phyloP scores from a whole-genome alignment of 2,329 filamentous ascomycete genomes.

The Aspergillus fijiensis region DNA sequence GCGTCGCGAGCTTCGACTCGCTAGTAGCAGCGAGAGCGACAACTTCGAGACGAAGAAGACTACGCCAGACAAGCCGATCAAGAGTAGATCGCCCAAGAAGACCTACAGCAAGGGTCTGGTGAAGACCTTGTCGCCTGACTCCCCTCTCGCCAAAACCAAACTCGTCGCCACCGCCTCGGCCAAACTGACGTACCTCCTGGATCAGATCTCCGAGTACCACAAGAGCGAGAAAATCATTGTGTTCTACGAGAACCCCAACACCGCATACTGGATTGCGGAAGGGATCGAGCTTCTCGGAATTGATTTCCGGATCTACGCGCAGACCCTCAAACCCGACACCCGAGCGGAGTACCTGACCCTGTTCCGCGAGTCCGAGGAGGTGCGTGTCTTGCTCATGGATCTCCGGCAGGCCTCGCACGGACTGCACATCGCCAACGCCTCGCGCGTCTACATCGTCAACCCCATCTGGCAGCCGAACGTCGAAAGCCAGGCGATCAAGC shows the following conservation, averaged over 20 bases:
- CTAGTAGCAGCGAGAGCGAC: constrained; percentile 19
- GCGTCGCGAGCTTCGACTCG: constrained; percentile 26
- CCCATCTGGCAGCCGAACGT: constrained; percentile 82
- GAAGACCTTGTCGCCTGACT: constrained; percentile 37
- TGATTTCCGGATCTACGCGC: constrained; percentile 59
- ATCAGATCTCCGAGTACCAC: constrained; percentile 68
- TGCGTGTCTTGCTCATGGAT: constrained; percentile 85
- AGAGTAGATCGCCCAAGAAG: constrained; percentile 29
- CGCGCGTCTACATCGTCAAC: constrained; percentile 83
- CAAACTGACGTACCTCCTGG: constrained; percentile 83
- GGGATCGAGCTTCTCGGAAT: constrained; percentile 71
- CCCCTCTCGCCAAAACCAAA: constrained; percentile 58
- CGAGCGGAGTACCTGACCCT: constrained; percentile 74
- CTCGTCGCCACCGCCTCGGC: constrained; percentile 80
- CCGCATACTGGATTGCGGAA: constrained; percentile 81
- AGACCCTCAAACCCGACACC: constrained; percentile 57
- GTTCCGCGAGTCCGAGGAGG: constrained; percentile 68
- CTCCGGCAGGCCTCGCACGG: constrained; percentile 86
- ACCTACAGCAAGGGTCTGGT: constrained; percentile 30
- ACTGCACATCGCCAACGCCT: constrained; percentile 79
- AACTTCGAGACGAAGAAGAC: constrained; percentile 19
- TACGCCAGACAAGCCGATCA: constrained; percentile 26
- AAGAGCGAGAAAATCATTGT: constrained; percentile 79
- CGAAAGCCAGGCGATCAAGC: constrained; percentile 87
- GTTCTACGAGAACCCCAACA: constrained; percentile 87